A percentile compares a stretch with the other conserved stretches of the same genome.
Evolutionary conservation across 306 rosid species (phyloP).

Genomic region (Gillenia trifoliata): DNA sequence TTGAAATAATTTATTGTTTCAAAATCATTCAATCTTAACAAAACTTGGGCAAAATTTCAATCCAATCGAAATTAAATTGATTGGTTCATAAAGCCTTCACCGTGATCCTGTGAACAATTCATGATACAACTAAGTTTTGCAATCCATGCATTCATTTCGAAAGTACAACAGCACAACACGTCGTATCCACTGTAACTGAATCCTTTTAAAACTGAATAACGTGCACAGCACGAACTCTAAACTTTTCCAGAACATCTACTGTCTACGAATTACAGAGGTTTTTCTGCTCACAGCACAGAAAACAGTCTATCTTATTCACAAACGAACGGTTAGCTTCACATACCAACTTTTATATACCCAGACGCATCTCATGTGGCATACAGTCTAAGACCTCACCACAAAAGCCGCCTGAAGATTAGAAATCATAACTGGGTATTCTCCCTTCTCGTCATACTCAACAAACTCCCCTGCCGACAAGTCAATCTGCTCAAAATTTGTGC

Average conservation of each 20-base stretch:
- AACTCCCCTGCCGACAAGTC: constrained; percentile 73
- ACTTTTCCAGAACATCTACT: background rate
- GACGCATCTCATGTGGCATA: background rate
- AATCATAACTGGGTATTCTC: constrained; percentile 83
- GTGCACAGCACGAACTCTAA: background rate
- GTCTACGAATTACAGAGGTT: background rate
- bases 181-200: background rate
- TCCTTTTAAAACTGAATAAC: background rate
- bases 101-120: too few species aligned
- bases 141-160: background rate
- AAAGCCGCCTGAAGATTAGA: constrained; percentile 57
- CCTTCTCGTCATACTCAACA: constrained; percentile 88
- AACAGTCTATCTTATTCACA: constrained; percentile 17
- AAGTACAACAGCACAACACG: background rate
- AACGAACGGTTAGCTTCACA: constrained; percentile 16
- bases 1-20: too few species aligned
- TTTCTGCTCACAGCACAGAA: background rate
- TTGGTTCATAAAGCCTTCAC: too few species aligned
- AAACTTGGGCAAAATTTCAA: too few species aligned
- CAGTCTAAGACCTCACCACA: constrained; percentile 47
- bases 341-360: constrained; percentile 13
- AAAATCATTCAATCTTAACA: too few species aligned
- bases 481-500: constrained; percentile 65
- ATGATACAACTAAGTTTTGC: too few species aligned
- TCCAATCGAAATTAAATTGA: too few species aligned